Evolutionary conservation across 106 monocot species (phyloP).

Genomic region (Hemerocallis citrina): DNA sequence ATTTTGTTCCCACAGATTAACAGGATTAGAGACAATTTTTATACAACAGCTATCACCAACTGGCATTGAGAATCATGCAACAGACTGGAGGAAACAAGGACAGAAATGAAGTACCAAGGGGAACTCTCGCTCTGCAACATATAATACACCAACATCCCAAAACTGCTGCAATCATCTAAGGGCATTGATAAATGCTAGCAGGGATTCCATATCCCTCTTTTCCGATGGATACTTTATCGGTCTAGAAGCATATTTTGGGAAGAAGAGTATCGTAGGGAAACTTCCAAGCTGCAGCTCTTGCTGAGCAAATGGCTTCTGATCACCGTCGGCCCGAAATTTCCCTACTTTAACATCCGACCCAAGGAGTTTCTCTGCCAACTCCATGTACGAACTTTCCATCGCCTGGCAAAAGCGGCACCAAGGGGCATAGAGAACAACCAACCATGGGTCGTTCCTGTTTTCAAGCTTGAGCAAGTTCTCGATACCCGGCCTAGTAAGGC

Average conservation of each 20-base stretch:
- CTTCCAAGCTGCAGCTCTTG: conserved; percentile 70
- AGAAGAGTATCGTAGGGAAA: conserved; percentile 96
- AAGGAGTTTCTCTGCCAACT: conserved; percentile 59
- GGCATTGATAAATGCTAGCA: conserved; percentile 65
- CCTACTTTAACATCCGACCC: conserved; percentile 66
- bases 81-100: no score
- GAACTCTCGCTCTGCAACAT: no score
- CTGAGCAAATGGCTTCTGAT: conserved; percentile 77
- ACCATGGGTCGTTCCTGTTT: conserved; percentile 66
- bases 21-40: no score
- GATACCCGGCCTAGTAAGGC: conserved; percentile 63
- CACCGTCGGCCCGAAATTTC: conserved; percentile 82
- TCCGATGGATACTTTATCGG: conserved; percentile 91
- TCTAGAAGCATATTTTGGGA: conserved; percentile 53
- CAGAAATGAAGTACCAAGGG: no score
- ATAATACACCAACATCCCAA: no score
- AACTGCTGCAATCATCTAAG: no score
- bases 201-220: conserved; percentile 73
- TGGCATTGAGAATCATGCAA: no score
- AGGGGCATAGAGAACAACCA: conserved; percentile 91
- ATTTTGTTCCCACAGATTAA: no score
- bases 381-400: conserved; percentile 73
- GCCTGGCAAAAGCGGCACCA: conserved; percentile 97
- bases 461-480: conserved; percentile 80
- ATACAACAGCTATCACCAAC: no score